Base-by-base conservation (phyloP, 257 asterid genomes). In the Solanum ossicruentum region DNA sequence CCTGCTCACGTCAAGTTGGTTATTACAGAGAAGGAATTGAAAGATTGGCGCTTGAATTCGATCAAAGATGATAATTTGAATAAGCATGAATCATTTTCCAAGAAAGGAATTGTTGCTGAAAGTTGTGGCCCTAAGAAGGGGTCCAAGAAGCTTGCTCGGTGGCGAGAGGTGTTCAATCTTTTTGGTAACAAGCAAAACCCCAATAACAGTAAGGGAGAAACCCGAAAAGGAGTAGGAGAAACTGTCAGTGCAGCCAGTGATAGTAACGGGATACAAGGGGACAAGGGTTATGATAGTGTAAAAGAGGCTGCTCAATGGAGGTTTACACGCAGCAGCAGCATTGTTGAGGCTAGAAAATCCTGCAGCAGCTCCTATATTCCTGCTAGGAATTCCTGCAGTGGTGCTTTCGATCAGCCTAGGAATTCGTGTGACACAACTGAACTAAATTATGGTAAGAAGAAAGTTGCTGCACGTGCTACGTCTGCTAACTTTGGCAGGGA, bases 11-110 rank as follows among this genome's bases (percentile, higher is more conserved):
- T 84, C 47, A 95, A 94, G 91, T 86, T 95, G 93, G 95, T 97
- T 86, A 91, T 97, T 71, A 94, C 98, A 0, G 99, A 94, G 93
- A 90, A 90, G 87, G 99, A 97, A 88, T 88, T 95, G 90, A 94
- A 94, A 85, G 95, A 93, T 86, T 95, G 98, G 98, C 93, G 85
- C 83, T 83, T 93, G 92, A 91, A 86, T 84, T 89, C 95, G 8
- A 78, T 86, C 75, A 89, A 73, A 88, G 91, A 87, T 63, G 92
- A 90, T 15, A 85, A 80, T 36, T 20, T 88, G 83, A 92, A 83
- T 61, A 90, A 88, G 87, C 61, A 87, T 86, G 90, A 84, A 79
- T 71, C 94, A 52, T 45, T 85, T 60, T 63, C 90, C 18, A 87
- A 78, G 85, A 87, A 84, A 73, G 86, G 83, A 52, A 39, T 83